These are phyloP conservation scores for Phytophthora constricta DNA, from an alignment of 352 stramenopile genomes.

Conservation along the genomic window DNA sequence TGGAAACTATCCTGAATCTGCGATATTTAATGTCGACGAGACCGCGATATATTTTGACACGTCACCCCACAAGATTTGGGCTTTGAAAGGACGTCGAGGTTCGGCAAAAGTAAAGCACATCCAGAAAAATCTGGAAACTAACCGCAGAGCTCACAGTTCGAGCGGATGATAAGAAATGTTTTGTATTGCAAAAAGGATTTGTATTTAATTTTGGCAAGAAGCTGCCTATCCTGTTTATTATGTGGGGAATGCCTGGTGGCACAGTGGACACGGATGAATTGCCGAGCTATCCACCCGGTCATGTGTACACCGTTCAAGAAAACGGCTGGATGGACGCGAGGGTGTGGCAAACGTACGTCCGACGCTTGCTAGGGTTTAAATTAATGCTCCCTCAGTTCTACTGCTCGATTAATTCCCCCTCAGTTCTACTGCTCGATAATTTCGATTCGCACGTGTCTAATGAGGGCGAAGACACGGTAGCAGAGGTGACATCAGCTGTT, in stretches of 20 bases:
- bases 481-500: constrained; percentile 4
- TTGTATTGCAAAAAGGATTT: constrained; percentile 1
- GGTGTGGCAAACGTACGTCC: no score
- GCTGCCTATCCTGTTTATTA: constrained; percentile 12
- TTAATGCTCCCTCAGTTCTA: constrained; percentile 8
- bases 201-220: constrained; percentile 4
- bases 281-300: background rate
- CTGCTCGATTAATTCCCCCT: constrained; percentile 6
- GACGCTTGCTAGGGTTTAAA: background rate
- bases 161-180: constrained; percentile 5
- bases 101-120: background rate
- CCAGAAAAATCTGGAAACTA: background rate
- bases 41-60: constrained; percentile 14
- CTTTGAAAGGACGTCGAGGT: constrained; percentile 2
- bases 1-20: background rate
- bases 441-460: no score
- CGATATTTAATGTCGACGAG: constrained; percentile 21
- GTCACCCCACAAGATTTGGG: background rate
- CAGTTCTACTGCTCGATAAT: constrained; percentile 11
- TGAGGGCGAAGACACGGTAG: background rate
- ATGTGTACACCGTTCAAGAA: no score
- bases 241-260: background rate
- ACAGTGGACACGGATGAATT: constrained; percentile 1
- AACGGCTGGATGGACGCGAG: constrained; percentile 4
- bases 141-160: background rate